Conservation (phyloP, 495 filamentous ascomycete genomes). For the Xylaria venustula region DNA sequence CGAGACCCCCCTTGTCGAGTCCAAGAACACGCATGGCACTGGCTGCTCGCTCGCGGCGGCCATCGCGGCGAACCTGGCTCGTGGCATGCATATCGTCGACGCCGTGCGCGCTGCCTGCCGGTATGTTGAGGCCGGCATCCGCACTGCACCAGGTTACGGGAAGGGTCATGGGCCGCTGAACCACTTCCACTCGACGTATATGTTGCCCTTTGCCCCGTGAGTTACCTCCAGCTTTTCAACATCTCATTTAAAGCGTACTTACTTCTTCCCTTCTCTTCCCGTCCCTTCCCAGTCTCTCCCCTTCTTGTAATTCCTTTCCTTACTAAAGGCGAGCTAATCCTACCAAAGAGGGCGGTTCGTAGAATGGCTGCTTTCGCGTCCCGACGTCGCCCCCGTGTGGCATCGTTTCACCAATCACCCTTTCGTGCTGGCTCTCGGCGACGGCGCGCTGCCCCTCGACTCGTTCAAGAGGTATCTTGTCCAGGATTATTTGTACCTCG, state of each 20-base stretch:
- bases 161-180: slow-evolving; percentile 87
- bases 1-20: slow-evolving; percentile 64
- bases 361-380: slow-evolving; percentile 76
- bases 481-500: slow-evolving; percentile 87
- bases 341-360: slow-evolving; percentile 70
- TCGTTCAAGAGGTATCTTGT: slow-evolving; percentile 82
- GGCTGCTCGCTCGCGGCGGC: slow-evolving; percentile 95
- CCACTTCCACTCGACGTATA: slow-evolving; percentile 84
- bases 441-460: slow-evolving; percentile 67
- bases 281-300: too few relatives aligned
- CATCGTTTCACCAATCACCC: slow-evolving; percentile 70
- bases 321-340: too few relatives aligned
- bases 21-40: slow-evolving; percentile 89
- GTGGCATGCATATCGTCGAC: slow-evolving; percentile 51
- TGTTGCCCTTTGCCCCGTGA: slow-evolving; percentile 79
- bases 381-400: slow-evolving; percentile 72
- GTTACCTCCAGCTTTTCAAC: slow-evolving; percentile 23
- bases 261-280: slow-evolving; percentile 1
- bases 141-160: slow-evolving; percentile 68
- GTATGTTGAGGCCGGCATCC: slow-evolving; percentile 85
- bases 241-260: not conserved
- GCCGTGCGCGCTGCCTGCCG: slow-evolving; percentile 71
- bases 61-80: slow-evolving; percentile 82
- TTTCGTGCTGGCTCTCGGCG: slow-evolving; percentile 74
- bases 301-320: too few relatives aligned